Base-by-base conservation (phyloP, 306 rosid species). In the Glycine soja region DNA sequence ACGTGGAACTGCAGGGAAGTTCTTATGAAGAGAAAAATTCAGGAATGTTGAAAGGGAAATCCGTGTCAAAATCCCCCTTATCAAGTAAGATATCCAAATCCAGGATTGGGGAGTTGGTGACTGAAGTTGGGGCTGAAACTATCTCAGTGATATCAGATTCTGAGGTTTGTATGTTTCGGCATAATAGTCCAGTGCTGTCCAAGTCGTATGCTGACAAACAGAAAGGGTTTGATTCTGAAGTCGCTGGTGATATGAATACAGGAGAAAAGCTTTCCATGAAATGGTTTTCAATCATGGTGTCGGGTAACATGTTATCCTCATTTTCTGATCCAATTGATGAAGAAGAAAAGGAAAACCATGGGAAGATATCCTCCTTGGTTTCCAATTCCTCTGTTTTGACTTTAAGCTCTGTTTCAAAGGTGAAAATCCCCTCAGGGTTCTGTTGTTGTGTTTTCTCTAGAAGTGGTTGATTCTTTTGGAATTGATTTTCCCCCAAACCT, bases 101-200 rank as follows among this genome's bases (percentile, higher is more conserved):
- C 61, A 77, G 74, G 40, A 90, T 84, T 15, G 97, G 91, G 32
- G 98, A 91, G 82, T 91, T 93, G 81, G 90, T 56, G 70, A 72
- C 93, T 4, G 97, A 93, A 80, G 86, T 90, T 51, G 92, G 80
- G 6, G 88, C 89, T 8, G 97, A 93, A 46, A 88, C 52, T 24
- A 82, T 91, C 80, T 90, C 94, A 52, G 84, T 86, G 74, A 75
- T 85, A 77, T 85, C 90, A 70, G 94, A 88, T 40, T 91, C 97
- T 50, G 91, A 82, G 78, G 87, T 78, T 46, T 79, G 91, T 69
- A 81, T 78, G 24, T 76, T 81, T 75, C 77, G 84, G 58, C 72
- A 32, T 0, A 85, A 64, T n/a, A 14, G 70, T 79, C 82, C 89
- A 48, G 74, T 83, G 69, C 43, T 56, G 64, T 75, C 80, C 56